Conservation (phyloP, 306 rosid genomes). For the Acacia melanoxylon region DNA sequence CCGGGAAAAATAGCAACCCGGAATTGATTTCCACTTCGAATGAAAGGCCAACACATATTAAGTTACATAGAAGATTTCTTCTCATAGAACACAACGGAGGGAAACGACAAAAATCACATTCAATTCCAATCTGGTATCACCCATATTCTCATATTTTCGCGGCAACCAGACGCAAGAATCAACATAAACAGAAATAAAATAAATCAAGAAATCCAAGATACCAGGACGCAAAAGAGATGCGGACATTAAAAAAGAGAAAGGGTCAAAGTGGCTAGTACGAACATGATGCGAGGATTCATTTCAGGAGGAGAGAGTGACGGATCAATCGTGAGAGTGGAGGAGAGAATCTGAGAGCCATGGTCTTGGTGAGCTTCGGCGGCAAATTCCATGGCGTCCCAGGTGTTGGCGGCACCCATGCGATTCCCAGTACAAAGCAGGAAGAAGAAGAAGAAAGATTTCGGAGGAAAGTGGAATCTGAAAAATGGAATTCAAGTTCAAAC, state of each 20-base stretch:
- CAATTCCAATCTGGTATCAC: neutral
- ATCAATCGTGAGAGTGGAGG: slow-evolving; percentile 61
- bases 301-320: slow-evolving; percentile 57
- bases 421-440: neutral
- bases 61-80: neutral
- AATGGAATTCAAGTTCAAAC: neutral
- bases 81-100: neutral
- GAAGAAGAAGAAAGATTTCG: neutral
- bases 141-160: neutral
- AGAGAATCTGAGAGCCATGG: slow-evolving; percentile 43
- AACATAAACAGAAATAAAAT: neutral
- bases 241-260: slow-evolving; percentile 1
- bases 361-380: slow-evolving; percentile 45
- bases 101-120: neutral
- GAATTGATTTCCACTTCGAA: neutral
- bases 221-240: slow-evolving; percentile 7
- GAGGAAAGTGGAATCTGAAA: neutral
- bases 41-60: neutral
- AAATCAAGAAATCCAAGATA: slow-evolving; percentile 4
- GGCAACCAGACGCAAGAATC: neutral
- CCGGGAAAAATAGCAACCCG: neutral
- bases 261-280: slow-evolving; percentile 26
- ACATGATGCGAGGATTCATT: slow-evolving; percentile 60
- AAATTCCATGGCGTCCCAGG: slow-evolving; percentile 63
- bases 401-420: slow-evolving; percentile 56